Percentiles rank a stretch among this genome's conserved stretches.
Conservation (phyloP, 202 grass and related monocot genomes). For the Cymbopogon flexuosus region DNA sequence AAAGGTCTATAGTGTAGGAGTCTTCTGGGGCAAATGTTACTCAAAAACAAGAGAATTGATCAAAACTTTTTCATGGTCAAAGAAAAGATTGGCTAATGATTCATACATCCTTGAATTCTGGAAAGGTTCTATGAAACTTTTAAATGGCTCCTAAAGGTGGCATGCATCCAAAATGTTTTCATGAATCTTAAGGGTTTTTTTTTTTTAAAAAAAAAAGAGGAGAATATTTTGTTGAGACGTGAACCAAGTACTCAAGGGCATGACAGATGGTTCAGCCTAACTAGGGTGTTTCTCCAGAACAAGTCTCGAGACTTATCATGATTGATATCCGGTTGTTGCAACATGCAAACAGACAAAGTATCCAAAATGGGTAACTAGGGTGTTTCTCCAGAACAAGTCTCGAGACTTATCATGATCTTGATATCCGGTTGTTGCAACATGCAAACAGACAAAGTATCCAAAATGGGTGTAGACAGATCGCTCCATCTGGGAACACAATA, state of each 20-base stretch:
- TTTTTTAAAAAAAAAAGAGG: too few species aligned
- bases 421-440: slow-evolving; percentile 21
- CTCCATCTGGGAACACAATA: slow-evolving; percentile 9
- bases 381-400: not conserved
- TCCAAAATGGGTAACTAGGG: slow-evolving; percentile 3
- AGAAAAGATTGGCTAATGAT: not conserved
- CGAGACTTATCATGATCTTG: not conserved
- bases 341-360: slow-evolving; percentile 22
- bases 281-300: not conserved
- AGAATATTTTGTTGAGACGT: not conserved
- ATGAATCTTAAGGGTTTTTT: not conserved
- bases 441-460: slow-evolving; percentile 18
- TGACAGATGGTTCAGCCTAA: slow-evolving; percentile 1
- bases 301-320: not conserved
- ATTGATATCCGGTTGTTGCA: slow-evolving; percentile 20
- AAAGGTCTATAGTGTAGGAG: not conserved
- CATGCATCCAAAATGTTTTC: not conserved
- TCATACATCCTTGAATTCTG: not conserved
- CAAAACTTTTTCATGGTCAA: not conserved
- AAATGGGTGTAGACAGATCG: slow-evolving; percentile 21
- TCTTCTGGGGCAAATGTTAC: not conserved
- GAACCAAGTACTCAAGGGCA: not conserved
- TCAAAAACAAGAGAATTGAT: not conserved
- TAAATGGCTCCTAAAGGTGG: not conserved
- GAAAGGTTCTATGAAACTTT: slow-evolving; percentile 9